Conservation (phyloP, 768 basidiomycete species). For the Mycena vulgaris region DNA sequence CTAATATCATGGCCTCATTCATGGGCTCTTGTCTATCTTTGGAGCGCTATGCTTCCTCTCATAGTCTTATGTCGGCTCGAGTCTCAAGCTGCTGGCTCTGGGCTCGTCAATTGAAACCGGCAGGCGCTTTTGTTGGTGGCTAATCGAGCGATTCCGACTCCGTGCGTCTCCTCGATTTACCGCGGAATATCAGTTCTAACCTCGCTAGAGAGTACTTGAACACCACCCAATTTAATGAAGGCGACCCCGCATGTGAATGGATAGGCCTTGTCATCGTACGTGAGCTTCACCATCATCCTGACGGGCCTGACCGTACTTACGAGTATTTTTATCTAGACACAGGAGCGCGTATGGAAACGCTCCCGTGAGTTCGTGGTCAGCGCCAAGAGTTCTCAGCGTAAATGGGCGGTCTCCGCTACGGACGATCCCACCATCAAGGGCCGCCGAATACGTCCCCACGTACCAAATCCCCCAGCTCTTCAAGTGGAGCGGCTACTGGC, state of each 20-base stretch:
- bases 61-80: slow-evolving; percentile 27
- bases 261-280: too few relatives aligned
- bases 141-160: slow-evolving; percentile 53
- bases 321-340: slow-evolving; percentile 50
- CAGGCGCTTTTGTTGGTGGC: slow-evolving; percentile 41
- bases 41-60: slow-evolving; percentile 22
- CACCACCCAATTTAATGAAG: slow-evolving; percentile 51
- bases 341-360: slow-evolving; percentile 60
- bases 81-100: slow-evolving; percentile 26
- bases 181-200: too few relatives aligned
- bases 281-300: too few relatives aligned
- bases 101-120: slow-evolving; percentile 30
- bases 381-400: slow-evolving; percentile 56
- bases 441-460: slow-evolving; percentile 59
- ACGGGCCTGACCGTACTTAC: background rate
- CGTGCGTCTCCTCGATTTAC: too few relatives aligned
- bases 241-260: too few relatives aligned
- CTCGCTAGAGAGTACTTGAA: background rate
- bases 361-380: slow-evolving; percentile 58
- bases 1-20: slow-evolving; percentile 23
- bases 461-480: slow-evolving; percentile 59
- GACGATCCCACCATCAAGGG: slow-evolving; percentile 40
- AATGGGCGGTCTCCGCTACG: slow-evolving; percentile 53
- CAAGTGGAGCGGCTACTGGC: slow-evolving; percentile 58
- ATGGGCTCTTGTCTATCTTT: slow-evolving; percentile 32